Conservation (phyloP, 108 stramenopile genomes). For the Ochromonas danica region DNA sequence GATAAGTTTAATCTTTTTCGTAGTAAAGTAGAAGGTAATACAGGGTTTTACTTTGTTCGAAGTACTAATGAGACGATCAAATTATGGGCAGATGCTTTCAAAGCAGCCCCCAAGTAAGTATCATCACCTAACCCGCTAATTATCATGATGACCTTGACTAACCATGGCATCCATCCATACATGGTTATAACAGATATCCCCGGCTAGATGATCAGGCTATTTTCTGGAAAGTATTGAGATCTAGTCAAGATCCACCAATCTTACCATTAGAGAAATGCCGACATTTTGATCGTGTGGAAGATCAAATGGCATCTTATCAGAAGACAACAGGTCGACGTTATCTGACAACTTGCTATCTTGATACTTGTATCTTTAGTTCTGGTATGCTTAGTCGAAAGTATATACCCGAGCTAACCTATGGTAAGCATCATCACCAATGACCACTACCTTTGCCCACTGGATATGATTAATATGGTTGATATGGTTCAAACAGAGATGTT, state of each 20-base stretch:
- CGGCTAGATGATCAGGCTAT: conserved; percentile 26
- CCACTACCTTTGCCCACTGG: no score
- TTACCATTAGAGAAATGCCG: background rate
- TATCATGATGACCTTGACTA: no score
- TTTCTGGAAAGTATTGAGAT: conserved; percentile 18
- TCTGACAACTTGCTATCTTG: conserved; percentile 4
- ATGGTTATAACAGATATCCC: background rate
- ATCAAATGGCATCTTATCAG: no score
- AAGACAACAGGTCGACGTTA: background rate
- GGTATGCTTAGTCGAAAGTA: conserved; percentile 19
- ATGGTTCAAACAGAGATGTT: no score
- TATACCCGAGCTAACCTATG: no score
- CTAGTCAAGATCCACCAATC: background rate
- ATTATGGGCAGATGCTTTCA: conserved; percentile 30
- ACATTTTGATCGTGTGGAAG: background rate
- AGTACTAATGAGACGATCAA: conserved; percentile 7
- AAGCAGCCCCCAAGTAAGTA: background rate
- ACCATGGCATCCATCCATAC: no score
- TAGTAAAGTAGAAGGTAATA: conserved; percentile 19
- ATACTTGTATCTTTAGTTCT: conserved; percentile 21
- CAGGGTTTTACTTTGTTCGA: conserved; percentile 29
- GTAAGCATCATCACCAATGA: no score
- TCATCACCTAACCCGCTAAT: no score
- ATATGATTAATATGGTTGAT: no score
- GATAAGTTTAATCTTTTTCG: background rate